phyloP scores from a whole-genome alignment of 2,329 filamentous ascomycete genomes.

The Cordyceps militaris region DNA sequence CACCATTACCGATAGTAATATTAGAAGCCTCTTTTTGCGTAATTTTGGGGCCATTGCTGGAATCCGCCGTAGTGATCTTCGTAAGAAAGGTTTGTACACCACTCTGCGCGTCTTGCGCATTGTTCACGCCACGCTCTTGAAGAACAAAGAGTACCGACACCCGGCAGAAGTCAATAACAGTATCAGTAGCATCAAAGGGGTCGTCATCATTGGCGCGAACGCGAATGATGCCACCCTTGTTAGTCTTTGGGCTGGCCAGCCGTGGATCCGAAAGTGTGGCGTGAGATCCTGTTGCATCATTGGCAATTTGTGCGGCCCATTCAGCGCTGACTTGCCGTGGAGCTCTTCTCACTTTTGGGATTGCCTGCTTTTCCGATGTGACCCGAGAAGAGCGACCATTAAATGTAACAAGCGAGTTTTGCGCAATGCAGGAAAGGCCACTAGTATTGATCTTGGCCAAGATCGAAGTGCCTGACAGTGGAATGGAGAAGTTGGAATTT shows the following conservation, averaged over 20 bases:
- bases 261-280: background rate
- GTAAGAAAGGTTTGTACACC: constrained; percentile 50
- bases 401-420: constrained; percentile 86
- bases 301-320: background rate
- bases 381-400: constrained; percentile 45
- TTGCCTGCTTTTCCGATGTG: constrained; percentile 17
- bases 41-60: constrained; percentile 25
- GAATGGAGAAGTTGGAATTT: constrained; percentile 63
- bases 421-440: constrained; percentile 71
- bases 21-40: constrained; percentile 33
- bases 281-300: background rate
- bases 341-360: background rate
- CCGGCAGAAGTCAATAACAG: constrained; percentile 56
- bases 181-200: constrained; percentile 44
- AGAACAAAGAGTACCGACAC: constrained; percentile 56
- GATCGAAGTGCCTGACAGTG: constrained; percentile 62
- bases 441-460: constrained; percentile 68
- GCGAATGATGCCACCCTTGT: background rate
- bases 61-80: constrained; percentile 22
- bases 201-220: background rate
- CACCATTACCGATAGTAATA: constrained; percentile 36
- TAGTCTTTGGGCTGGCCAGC: background rate
- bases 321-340: background rate
- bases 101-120: constrained; percentile 48
- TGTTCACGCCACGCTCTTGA: constrained; percentile 43